Conservation (phyloP, 768 basidiomycete genomes). For the Pisolithus marmoratus region DNA sequence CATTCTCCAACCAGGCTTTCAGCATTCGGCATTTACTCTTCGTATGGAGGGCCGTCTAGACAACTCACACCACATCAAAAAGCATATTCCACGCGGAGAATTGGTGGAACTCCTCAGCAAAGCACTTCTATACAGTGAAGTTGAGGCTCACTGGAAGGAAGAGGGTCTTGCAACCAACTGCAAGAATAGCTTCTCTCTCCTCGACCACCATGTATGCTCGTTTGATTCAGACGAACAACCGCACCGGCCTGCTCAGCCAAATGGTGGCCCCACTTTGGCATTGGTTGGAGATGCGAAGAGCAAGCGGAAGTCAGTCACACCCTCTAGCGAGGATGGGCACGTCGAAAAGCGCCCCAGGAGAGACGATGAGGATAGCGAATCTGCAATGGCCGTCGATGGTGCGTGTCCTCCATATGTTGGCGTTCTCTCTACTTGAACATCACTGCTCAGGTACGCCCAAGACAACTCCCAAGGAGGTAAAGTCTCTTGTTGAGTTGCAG, state of each 20-base stretch:
- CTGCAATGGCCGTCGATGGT: constrained; percentile 39
- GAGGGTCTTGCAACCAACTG: constrained; percentile 59
- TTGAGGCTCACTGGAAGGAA: constrained; percentile 76
- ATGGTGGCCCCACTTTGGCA: constrained; percentile 6
- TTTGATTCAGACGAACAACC: constrained; percentile 33
- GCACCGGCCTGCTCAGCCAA: constrained; percentile 12
- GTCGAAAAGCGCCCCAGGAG: constrained; percentile 61
- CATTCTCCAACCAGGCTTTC: constrained; percentile 49
- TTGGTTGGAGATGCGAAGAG: constrained; percentile 16
- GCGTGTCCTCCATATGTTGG: constrained; percentile 20
- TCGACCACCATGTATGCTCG: constrained; percentile 70
- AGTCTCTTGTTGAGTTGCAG: constrained; percentile 13
- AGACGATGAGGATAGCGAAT: constrained; percentile 35
- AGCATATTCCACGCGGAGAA: constrained; percentile 77
- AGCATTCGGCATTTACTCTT: constrained; percentile 77
- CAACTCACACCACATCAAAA: constrained; percentile 58
- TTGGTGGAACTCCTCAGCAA: constrained; percentile 76
- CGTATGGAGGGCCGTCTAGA: constrained; percentile 71
- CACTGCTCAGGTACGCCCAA: constrained; percentile 10
- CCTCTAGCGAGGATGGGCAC: constrained; percentile 42
- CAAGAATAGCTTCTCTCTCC: constrained; percentile 65
- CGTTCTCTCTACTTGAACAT: constrained; percentile 15
- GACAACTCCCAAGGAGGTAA: constrained; percentile 15
- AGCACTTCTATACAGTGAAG: constrained; percentile 74
- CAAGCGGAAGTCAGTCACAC: constrained; percentile 50